phyloP scores from a whole-genome alignment of 352 stramenopile genomes.

The Globisporangium nunn region DNA sequence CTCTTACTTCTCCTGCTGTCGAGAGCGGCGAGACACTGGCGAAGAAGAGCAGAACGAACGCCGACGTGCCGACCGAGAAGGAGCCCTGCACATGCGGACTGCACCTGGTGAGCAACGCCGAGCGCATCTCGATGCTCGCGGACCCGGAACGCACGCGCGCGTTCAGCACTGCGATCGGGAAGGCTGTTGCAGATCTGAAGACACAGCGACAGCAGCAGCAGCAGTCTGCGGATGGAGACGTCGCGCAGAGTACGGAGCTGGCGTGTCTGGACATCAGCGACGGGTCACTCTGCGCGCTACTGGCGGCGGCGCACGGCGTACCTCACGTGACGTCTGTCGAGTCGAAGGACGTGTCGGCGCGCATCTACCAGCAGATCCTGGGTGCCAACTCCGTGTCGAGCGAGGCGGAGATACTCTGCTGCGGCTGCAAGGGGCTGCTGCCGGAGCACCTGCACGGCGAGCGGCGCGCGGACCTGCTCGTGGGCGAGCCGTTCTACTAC shows the following conservation, averaged over 20 bases:
- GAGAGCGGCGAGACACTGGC: background rate
- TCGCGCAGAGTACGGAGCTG: conserved; percentile 11
- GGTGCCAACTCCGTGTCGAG: conserved; percentile 25
- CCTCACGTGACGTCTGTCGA: conserved; percentile 63
- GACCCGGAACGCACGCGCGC: conserved; percentile 26
- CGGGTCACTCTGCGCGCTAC: conserved; percentile 53
- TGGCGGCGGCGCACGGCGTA: conserved; percentile 44
- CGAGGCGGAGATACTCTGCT: conserved; percentile 52
- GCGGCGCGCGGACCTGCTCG: conserved; percentile 43
- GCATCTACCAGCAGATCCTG: conserved; percentile 69
- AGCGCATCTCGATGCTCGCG: conserved; percentile 71
- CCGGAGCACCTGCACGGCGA: conserved; percentile 50
- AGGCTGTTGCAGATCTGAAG: conserved; percentile 17
- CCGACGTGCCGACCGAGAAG: conserved; percentile 26
- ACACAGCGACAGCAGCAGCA: background rate
- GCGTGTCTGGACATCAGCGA: conserved; percentile 72
- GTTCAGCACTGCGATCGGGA: conserved; percentile 35
- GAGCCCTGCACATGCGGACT: conserved; percentile 62
- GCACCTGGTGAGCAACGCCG: conserved; percentile 74
- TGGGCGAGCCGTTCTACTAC: conserved; percentile 81
- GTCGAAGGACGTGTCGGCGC: conserved; percentile 73
- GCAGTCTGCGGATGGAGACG: background rate
- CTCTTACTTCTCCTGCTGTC: too few species aligned
- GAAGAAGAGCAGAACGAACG: conserved; percentile 30
- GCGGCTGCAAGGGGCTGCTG: conserved; percentile 58